Evolutionary conservation across 345 rosid genomes (phyloP).

Genomic region (Eucalyptus marginata): DNA sequence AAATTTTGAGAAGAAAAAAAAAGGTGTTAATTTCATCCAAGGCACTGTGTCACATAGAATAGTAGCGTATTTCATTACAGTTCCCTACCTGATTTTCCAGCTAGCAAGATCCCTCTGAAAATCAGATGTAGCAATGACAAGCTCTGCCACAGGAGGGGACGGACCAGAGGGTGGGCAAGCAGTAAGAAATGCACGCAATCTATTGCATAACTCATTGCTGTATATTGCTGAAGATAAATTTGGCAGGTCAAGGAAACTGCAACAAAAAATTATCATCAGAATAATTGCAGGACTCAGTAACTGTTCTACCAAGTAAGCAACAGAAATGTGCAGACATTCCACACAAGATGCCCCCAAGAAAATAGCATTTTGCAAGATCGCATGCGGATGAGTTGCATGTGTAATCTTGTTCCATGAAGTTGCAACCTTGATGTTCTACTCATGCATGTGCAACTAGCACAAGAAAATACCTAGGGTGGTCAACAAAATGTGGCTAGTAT

Average conservation of each 20-base stretch:
- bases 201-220: slow-evolving; percentile 80
- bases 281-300: not conserved
- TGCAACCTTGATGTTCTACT: not conserved
- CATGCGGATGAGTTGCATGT: not conserved
- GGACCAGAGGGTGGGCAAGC: slow-evolving; percentile 98
- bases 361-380: not conserved
- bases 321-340: not conserved
- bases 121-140: slow-evolving; percentile 89
- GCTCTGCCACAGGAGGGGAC: slow-evolving; percentile 80
- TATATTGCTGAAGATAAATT: slow-evolving; percentile 80
- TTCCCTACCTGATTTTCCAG: slow-evolving; percentile 68
- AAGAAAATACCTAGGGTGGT: not conserved
- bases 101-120: slow-evolving; percentile 85
- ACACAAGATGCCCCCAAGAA: not conserved
- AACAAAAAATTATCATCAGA: slow-evolving; percentile 4
- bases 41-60: not conserved
- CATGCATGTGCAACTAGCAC: not conserved
- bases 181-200: slow-evolving; percentile 80
- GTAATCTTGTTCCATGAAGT: not conserved
- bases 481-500: not conserved
- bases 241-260: slow-evolving; percentile 93
- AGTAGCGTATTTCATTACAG: not conserved
- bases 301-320: not conserved
- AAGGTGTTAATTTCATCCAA: not conserved
- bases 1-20: not conserved